A percentile compares a stretch with the other conserved stretches of the same genome.
Evolutionary conservation across 2,329 filamentous ascomycete species (phyloP).

Genomic region (Xylaria sp.): DNA sequence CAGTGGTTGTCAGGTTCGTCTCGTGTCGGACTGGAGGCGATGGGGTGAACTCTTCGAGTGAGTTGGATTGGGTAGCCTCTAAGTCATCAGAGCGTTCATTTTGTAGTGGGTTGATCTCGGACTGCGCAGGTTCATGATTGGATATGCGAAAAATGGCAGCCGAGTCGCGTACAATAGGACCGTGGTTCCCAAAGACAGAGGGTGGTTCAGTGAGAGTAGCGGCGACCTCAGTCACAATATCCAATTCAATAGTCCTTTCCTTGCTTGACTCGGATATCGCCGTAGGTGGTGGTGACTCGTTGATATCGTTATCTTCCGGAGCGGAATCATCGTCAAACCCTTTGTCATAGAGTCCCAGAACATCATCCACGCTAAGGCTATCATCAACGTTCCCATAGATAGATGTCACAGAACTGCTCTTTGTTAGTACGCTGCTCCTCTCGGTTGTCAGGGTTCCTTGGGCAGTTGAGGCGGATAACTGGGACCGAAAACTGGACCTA

Average conservation of each 20-base stretch:
- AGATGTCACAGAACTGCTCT: slow-evolving; percentile 78
- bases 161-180: slow-evolving; percentile 53
- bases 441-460: slow-evolving; percentile 77
- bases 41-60: slow-evolving; percentile 26
- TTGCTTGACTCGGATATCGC: slow-evolving; percentile 54
- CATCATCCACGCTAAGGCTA: slow-evolving; percentile 71
- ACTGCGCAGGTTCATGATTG: slow-evolving; percentile 51
- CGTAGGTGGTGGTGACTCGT: slow-evolving; percentile 53
- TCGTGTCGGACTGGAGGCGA: slow-evolving; percentile 44
- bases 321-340: slow-evolving; percentile 67
- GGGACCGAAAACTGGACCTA: slow-evolving; percentile 67
- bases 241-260: slow-evolving; percentile 54
- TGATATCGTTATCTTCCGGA: slow-evolving; percentile 55
- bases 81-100: slow-evolving; percentile 17
- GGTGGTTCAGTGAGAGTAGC: slow-evolving; percentile 1
- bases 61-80: slow-evolving; percentile 2
- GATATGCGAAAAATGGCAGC: slow-evolving; percentile 53
- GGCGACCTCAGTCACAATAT: slow-evolving; percentile 53
- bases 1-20: slow-evolving; percentile 53
- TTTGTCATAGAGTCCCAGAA: slow-evolving; percentile 76
- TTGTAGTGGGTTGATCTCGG: slow-evolving; percentile 38
- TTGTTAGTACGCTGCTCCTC: slow-evolving; percentile 83
- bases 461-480: slow-evolving; percentile 64
- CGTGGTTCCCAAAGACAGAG: slow-evolving; percentile 6
- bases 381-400: slow-evolving; percentile 59